A percentile compares a stretch with the other conserved stretches of the same genome.
Conservation (phyloP, 352 stramenopile species). For the Globisporangium abappressorium region DNA sequence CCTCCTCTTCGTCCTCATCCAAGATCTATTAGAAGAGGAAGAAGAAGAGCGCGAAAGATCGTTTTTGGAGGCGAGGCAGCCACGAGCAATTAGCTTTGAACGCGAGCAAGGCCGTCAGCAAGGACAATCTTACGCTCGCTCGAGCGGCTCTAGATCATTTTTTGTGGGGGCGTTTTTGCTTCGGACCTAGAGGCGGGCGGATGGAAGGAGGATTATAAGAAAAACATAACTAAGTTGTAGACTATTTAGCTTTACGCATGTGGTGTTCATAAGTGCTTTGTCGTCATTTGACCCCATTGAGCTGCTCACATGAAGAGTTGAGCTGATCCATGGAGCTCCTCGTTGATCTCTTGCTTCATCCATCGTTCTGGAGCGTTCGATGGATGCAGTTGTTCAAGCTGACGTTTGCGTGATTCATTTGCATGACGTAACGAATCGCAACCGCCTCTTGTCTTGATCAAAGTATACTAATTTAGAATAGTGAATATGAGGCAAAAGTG, state of each 20-base stretch:
- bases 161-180: constrained; percentile 5
- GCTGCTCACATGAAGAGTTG: not conserved
- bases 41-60: not conserved
- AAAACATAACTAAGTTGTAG: constrained; percentile 34
- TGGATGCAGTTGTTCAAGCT: not conserved
- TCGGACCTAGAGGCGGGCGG: not conserved
- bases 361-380: constrained; percentile 6
- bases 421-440: not conserved
- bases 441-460: not conserved
- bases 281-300: not conserved
- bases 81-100: not conserved
- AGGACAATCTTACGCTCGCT: not conserved
- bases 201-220: constrained; percentile 6
- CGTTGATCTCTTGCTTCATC: not conserved
- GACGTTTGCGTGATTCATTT: constrained; percentile 5
- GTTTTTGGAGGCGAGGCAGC: constrained; percentile 1
- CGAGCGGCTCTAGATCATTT: not conserved
- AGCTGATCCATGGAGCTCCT: not conserved
- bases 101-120: not conserved
- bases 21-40: constrained; percentile 25
- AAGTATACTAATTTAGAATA: not conserved
- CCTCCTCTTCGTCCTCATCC: constrained; percentile 31
- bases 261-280: not conserved
- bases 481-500: not conserved
- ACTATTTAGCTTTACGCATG: constrained; percentile 44